Base-by-base conservation (phyloP, 768 basidiomycete species). In the Kwoniella dejecticola region DNA sequence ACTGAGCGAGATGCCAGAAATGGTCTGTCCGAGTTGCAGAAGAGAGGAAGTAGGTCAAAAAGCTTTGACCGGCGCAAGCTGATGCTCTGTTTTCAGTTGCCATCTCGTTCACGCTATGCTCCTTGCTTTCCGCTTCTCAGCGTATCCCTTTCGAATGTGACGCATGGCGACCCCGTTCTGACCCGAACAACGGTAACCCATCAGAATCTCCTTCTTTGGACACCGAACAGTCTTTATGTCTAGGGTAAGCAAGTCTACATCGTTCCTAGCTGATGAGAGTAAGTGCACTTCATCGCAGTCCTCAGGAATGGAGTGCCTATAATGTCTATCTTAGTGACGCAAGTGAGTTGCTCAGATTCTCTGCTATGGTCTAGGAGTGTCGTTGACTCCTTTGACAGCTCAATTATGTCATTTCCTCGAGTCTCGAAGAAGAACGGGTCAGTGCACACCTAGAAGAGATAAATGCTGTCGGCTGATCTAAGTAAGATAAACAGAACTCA, bases 221-320 rank as follows among this genome's bases (percentile, higher is more conserved):
- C n/a, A n/a, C n/a, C n/a, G n/a, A 53, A 36, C 49, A 60, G 31
- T 52, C 66, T 1, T 26, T 33, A 21, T 67, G 67, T 45, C 41
- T 66, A 50, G 50, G 58, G 68, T 63, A 56, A 66, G 69, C 31
- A 19, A 10, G 42, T 26, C 55, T 29, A 45, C 59, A 33, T n/a
- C 6, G 52, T 52, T 61, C 29, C 52, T 62, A 48, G 6, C 26
- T 10, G 29, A 33, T 11, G 44, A 36, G 33, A 36, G n/a, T n/a
- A 31, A 75, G 76, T 12, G 70, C 76, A 27, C 38, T 77, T 12
- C 72, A 77, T 57, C 58, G 76, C 19, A 75, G 74, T 49, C 72
- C 75, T 2, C 77, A 78, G 48, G 75, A 76, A 58, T 78, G 77
- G 77, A 74, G 62, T 24, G 73, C 66, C 12, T 78, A 78, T 38